Conservation (phyloP, 2,329 filamentous ascomycete species). For the Ophiostoma novo-ulmi region DNA sequence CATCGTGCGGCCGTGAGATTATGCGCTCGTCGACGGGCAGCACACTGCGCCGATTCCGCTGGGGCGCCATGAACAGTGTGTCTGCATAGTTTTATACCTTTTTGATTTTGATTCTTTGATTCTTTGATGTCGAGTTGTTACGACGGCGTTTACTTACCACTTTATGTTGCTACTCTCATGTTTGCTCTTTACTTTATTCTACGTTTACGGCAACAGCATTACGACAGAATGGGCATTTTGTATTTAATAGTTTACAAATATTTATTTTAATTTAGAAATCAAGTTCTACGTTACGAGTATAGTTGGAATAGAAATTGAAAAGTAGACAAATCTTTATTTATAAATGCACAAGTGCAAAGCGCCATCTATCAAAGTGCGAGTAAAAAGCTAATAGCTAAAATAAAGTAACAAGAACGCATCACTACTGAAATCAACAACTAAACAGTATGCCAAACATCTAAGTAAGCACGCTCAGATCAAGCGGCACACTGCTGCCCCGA, state of each 20-base stretch:
- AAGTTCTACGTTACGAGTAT: too few species aligned
- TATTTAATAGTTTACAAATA: background rate
- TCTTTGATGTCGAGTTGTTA: background rate
- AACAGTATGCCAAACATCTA: background rate
- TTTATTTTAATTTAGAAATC: background rate
- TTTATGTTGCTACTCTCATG: background rate
- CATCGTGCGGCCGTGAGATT: conserved; percentile 50
- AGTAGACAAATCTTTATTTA: background rate
- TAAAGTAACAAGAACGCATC: background rate
- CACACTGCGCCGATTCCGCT: conserved; percentile 50
- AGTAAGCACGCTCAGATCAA: conserved; percentile 60
- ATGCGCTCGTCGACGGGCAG: conserved; percentile 46
- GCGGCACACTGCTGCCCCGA: conserved; percentile 85
- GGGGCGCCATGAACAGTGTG: conserved; percentile 50
- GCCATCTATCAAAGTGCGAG: conserved; percentile 11
- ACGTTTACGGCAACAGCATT: background rate
- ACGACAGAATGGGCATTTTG: conserved; percentile 13
- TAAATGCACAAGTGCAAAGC: background rate
- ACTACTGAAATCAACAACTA: background rate
- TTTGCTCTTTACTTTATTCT: background rate
- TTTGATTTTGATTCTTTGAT: background rate
- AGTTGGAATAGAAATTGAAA: too few species aligned
- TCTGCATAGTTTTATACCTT: conserved; percentile 36
- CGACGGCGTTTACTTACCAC: background rate
- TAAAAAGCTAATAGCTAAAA: background rate